Evolutionary conservation across 164 flowering plant genomes (phyloP).

Genomic region (Stephania cephalantha): DNA sequence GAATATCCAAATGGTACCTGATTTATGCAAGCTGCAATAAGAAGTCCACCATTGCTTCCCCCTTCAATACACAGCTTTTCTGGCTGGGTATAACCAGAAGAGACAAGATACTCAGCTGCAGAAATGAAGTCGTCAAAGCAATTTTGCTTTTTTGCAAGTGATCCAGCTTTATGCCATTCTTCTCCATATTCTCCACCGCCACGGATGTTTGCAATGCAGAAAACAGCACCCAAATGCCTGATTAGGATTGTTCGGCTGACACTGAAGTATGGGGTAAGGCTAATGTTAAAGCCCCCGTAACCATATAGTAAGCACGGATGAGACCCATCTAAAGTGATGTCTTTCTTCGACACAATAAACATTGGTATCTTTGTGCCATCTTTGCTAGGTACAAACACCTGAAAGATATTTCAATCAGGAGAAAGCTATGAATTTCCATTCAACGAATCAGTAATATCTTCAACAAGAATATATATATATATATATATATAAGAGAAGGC

Average conservation of each 20-base stretch:
- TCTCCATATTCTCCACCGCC: slow-evolving; percentile 99
- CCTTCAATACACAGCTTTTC: slow-evolving; percentile 92
- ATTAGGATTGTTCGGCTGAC: slow-evolving; percentile 61
- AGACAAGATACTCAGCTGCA: slow-evolving; percentile 72
- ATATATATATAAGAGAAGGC: too few species aligned
- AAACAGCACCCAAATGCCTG: slow-evolving; percentile 71
- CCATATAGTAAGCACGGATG: slow-evolving; percentile 88
- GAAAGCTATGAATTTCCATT: neutral
- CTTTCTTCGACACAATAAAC: slow-evolving; percentile 78
- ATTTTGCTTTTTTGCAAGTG: slow-evolving; percentile 83
- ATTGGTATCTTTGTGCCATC: slow-evolving; percentile 85
- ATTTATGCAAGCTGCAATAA: slow-evolving; percentile 89
- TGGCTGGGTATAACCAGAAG: slow-evolving; percentile 87
- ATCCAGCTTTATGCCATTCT: slow-evolving; percentile 98
- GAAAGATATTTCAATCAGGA: slow-evolving; percentile 12
- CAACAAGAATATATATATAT: neutral
- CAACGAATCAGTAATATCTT: neutral
- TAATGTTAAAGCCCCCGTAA: slow-evolving; percentile 94
- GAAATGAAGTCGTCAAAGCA: slow-evolving; percentile 98
- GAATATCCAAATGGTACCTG: slow-evolving; percentile 42
- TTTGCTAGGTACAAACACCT: slow-evolving; percentile 93
- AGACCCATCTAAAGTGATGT: slow-evolving; percentile 72
- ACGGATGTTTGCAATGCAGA: slow-evolving; percentile 88
- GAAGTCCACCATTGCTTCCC: slow-evolving; percentile 98
- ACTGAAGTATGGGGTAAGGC: slow-evolving; percentile 81